phyloP scores from a whole-genome alignment of 2,329 filamentous ascomycete genomes.

The Colletotrichum sp. region DNA sequence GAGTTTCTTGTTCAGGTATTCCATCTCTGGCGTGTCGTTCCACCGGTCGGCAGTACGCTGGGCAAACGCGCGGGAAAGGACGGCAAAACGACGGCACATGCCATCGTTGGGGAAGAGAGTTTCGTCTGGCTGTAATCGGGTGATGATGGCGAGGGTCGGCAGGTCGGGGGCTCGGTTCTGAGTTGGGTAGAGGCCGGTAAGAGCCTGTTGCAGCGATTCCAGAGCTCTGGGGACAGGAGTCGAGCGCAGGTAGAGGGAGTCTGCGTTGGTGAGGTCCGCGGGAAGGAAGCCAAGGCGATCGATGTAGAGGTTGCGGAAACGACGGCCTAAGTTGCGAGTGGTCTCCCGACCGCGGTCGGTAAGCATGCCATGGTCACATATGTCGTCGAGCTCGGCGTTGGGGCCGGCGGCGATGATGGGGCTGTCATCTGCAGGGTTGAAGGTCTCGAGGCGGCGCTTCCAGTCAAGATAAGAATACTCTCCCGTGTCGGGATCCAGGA shows the following conservation, averaged over 20 bases:
- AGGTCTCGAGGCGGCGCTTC: slow-evolving; percentile 82
- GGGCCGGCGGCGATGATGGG: slow-evolving; percentile 73
- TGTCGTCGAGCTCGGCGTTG: slow-evolving; percentile 72
- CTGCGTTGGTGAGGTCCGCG: slow-evolving; percentile 49
- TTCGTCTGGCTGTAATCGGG: slow-evolving; percentile 71
- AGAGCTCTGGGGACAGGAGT: slow-evolving; percentile 78
- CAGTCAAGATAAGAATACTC: slow-evolving; percentile 58
- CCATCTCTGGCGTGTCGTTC: slow-evolving; percentile 82
- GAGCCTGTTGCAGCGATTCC: slow-evolving; percentile 78
- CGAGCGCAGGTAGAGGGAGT: slow-evolving; percentile 74
- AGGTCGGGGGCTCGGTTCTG: slow-evolving; percentile 50
- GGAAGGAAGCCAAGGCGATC: slow-evolving; percentile 78
- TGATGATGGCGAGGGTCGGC: slow-evolving; percentile 69
- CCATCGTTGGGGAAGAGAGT: slow-evolving; percentile 79
- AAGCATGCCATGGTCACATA: slow-evolving; percentile 82
- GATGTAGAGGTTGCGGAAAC: slow-evolving; percentile 75
- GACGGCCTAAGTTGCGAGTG: slow-evolving; percentile 71
- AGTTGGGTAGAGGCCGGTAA: slow-evolving; percentile 76
- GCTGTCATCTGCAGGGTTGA: slow-evolving; percentile 69
- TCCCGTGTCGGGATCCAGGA: slow-evolving; percentile 47
- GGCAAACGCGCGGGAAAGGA: slow-evolving; percentile 73
- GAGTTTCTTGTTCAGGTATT: slow-evolving; percentile 77
- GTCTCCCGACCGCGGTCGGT: slow-evolving; percentile 78
- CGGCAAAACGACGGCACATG: slow-evolving; percentile 75
- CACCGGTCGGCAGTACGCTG: slow-evolving; percentile 74